Conservation (phyloP, 805 yeast genomes). For the Saccharomyces cerevisiae region DNA sequence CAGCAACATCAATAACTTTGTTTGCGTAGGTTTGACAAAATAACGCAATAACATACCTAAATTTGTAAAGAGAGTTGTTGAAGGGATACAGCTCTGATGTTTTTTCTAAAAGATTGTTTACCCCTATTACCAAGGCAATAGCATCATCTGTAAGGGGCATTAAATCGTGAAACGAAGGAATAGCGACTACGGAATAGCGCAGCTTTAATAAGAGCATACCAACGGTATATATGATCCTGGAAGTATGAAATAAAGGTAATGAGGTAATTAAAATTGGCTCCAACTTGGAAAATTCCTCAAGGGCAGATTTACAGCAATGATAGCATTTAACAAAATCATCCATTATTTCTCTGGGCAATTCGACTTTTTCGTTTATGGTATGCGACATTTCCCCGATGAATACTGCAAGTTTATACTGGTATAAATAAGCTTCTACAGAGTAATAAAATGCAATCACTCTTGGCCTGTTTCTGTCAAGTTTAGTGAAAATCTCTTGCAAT, state of each 20-base stretch:
- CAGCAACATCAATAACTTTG: slow-evolving; percentile 35
- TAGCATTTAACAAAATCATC: slow-evolving; percentile 44
- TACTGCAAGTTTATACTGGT: slow-evolving; percentile 42
- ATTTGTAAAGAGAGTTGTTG: slow-evolving; percentile 46
- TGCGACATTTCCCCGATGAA: slow-evolving; percentile 14
- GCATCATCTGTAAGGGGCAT: slow-evolving; percentile 43
- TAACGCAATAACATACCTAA: slow-evolving; percentile 47
- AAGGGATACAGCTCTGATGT: slow-evolving; percentile 32
- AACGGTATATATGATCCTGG: slow-evolving; percentile 55
- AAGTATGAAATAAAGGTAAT: slow-evolving; percentile 48
- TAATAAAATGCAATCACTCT: slow-evolving; percentile 44
- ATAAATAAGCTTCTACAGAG: slow-evolving; percentile 58
- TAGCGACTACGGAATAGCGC: slow-evolving; percentile 45
- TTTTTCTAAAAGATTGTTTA: slow-evolving; percentile 20
- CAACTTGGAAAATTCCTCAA: slow-evolving; percentile 41
- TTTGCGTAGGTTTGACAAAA: slow-evolving; percentile 55
- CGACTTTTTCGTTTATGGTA: background rate
- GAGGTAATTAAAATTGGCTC: slow-evolving; percentile 41
- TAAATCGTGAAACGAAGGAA: slow-evolving; percentile 39
- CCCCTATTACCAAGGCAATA: slow-evolving; percentile 24
- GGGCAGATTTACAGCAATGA: slow-evolving; percentile 43
- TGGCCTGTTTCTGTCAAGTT: slow-evolving; percentile 35
- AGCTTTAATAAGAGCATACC: slow-evolving; percentile 51
- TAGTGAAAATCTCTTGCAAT: slow-evolving; percentile 34
- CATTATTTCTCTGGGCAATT: slow-evolving; percentile 29